These are phyloP conservation scores for Zygotorulaspora chibaensis DNA, from an alignment of 805 yeast genomes.

Conservation along the genomic window DNA sequence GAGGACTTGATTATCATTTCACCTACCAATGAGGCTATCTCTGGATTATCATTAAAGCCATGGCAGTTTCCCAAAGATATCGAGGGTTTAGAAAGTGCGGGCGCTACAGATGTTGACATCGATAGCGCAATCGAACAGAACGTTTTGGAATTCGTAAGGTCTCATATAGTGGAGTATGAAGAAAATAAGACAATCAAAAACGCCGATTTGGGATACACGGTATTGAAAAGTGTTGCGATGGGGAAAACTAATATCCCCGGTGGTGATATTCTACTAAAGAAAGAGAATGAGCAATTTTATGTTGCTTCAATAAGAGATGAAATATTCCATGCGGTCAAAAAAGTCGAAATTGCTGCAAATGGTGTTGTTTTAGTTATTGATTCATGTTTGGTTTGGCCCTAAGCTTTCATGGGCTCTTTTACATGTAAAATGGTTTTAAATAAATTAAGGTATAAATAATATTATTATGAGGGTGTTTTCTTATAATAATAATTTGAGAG, in stretches of 20 bases:
- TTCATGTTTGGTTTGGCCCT: conserved; percentile 38
- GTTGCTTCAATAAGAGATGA: conserved; percentile 34
- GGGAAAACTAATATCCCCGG: conserved; percentile 17
- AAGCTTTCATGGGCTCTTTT: background rate
- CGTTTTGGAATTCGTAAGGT: conserved; percentile 52
- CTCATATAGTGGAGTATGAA: conserved; percentile 49
- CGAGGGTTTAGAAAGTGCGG: conserved; percentile 25
- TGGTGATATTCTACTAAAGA: conserved; percentile 37
- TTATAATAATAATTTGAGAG: background rate
- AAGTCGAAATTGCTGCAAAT: conserved; percentile 39
- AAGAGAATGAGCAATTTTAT: conserved; percentile 35
- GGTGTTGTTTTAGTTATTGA: conserved; percentile 45
- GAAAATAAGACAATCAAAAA: conserved; percentile 10
- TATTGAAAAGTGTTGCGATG: conserved; percentile 15
- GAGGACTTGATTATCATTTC: conserved; percentile 56
- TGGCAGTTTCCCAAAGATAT: conserved; percentile 72
- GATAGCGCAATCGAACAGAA: conserved; percentile 51
- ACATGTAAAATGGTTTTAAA: background rate
- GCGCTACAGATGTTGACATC: conserved; percentile 38
- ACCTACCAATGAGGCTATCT: conserved; percentile 63
- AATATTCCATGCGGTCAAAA: conserved; percentile 35
- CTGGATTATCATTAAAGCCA: conserved; percentile 52
- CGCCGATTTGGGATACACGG: conserved; percentile 5
- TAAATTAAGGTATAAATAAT: background rate
- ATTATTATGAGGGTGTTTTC: background rate